phyloP scores from a whole-genome alignment of 2,329 filamentous ascomycete genomes.

The Curvularia lunata region DNA sequence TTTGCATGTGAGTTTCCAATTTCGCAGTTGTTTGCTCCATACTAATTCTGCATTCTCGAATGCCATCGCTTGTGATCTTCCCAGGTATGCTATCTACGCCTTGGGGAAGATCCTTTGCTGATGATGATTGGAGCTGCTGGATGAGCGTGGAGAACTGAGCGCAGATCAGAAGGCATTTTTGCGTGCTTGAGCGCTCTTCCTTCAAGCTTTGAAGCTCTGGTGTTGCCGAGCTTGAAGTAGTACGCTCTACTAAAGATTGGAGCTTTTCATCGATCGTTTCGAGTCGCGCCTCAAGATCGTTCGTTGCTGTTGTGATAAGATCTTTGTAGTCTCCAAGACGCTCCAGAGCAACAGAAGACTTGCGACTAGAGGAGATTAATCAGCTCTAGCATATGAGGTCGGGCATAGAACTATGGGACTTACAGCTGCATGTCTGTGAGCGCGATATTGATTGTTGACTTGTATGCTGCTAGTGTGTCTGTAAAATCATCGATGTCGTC shows the following conservation, averaged over 20 bases:
- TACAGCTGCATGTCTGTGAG: no score
- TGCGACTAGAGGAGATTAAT: no score
- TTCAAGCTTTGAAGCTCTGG: not conserved
- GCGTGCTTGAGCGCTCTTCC: not conserved
- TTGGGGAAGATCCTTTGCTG: not conserved
- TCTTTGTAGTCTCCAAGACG: no score
- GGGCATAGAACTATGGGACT: no score
- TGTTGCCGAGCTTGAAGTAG: not conserved
- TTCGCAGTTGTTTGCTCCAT: not conserved
- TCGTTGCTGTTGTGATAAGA: no score
- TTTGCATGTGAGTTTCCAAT: not conserved
- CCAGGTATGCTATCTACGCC: not conserved
- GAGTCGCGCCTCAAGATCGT: no score
- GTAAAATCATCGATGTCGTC: no score
- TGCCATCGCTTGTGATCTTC: not conserved
- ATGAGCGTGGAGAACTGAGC: not conserved
- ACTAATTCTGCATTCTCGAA: not conserved
- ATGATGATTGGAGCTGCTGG: slow-evolving; percentile 1
- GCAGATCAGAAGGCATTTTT: not conserved
- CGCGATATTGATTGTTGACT: no score
- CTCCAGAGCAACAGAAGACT: no score
- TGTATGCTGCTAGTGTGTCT: no score
- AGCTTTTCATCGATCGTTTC: no score
- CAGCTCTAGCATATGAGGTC: no score
- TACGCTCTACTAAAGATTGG: not conserved